phyloP scores from a whole-genome alignment of 176 grass and related monocot species.

The Echinochloa phyllopogon region DNA sequence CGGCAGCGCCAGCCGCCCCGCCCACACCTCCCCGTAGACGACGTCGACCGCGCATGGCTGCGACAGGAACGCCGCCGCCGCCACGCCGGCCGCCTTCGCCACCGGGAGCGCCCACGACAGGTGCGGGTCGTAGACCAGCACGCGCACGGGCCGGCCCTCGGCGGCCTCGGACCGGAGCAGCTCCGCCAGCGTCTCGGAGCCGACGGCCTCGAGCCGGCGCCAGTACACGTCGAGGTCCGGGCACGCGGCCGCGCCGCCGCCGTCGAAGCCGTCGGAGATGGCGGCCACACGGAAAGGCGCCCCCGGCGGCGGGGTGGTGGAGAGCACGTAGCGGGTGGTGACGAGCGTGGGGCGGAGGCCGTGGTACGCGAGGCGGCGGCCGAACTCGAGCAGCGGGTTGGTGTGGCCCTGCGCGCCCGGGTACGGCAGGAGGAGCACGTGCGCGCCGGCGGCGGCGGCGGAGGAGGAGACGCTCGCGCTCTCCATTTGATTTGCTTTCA shows the following conservation, averaged over 20 bases:
- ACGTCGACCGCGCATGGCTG: neutral
- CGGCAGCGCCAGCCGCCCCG: conserved; percentile 8
- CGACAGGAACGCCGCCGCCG: conserved; percentile 23
- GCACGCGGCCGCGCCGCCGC: neutral
- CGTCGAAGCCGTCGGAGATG: conserved; percentile 51
- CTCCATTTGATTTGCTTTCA: neutral
- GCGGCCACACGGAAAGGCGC: too few species aligned
- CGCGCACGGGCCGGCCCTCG: neutral
- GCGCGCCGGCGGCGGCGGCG: neutral
- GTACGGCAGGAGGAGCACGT: conserved; percentile 24
- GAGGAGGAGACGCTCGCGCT: neutral
- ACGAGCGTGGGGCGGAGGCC: conserved; percentile 34
- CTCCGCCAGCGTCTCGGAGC: conserved; percentile 20
- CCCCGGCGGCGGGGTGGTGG: too few species aligned
- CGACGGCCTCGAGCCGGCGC: neutral
- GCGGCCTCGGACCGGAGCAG: neutral
- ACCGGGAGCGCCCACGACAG: conserved; percentile 18
- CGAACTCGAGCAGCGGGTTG: conserved; percentile 46
- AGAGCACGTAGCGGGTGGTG: conserved; percentile 15
- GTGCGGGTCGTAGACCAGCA: conserved; percentile 46
- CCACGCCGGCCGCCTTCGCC: neutral
- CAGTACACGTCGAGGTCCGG: neutral
- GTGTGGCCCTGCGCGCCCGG: conserved; percentile 39
- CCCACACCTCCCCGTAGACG: conserved; percentile 41
- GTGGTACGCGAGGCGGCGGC: conserved; percentile 29